Evolutionary conservation across 768 basidiomycete species (phyloP), one percentile per base, ranked within the genome.

Genomic region (Termitomyces sp.): DNA sequence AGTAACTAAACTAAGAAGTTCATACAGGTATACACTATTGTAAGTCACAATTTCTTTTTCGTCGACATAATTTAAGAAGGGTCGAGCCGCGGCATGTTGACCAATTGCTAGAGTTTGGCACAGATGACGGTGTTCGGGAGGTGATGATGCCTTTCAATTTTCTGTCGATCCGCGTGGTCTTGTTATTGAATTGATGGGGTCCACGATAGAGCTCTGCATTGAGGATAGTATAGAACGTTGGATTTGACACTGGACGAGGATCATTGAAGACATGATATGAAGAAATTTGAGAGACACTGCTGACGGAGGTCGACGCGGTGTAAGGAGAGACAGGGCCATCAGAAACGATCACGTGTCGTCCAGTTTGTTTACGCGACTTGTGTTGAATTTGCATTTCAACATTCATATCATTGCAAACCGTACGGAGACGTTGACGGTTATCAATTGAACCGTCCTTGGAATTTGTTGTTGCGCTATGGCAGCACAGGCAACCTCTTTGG

Each of bases 401-500:
- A 35, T 54, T 21, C 10, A 52, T 47, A 49, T 49, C 30, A 30
- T 17, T 30, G 45, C 26, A 32, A 19, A 37, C 24, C 6, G 9
- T 8, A 7, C 8, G 12, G 17, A 40, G 11, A 14, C 2, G 5
- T 10, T 37, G 22, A 48, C 46, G 21, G 28, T 22, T 4, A 24
- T 51, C 21, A 14, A 43, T 14, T 17, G n/a, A 14, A 43, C 14
- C 24, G 42, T n/a, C 10, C 17, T 24, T 19, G 34, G 24, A 45
- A 30, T 12, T 9, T 21, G 19, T 40, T 22, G 22, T 50, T 56
- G 58, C 41, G 45, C 35, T 30, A 69, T 71, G 68, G 52, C 62
- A 34, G 58, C 62, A 53, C 60, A 67, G 24, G 58, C 71, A 58
- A 66, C 71, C 21, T 61, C 69, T 8, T 61, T 65, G 59, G 66